These are phyloP conservation scores for Linaria vulgaris DNA, from an alignment of 257 asterid species.

Conservation along the genomic window DNA sequence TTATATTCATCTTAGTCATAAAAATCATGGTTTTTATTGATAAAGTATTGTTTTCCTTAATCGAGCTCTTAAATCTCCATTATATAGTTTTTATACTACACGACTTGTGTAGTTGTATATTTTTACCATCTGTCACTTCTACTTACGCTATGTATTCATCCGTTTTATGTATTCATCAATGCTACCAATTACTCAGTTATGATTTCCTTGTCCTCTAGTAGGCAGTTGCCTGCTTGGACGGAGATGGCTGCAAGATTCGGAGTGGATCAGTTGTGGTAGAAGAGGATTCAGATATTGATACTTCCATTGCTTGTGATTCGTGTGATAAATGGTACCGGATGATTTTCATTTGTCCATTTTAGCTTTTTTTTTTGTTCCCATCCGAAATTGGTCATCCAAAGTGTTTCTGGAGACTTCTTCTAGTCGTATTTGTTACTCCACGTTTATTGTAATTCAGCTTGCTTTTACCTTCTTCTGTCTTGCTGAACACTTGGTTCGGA, in stretches of 20 bases:
- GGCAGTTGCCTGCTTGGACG: constrained; percentile 99
- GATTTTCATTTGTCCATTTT: neutral
- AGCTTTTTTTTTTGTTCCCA: neutral
- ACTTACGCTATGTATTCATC: neutral
- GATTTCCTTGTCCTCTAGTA: constrained; percentile 48
- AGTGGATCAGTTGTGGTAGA: constrained; percentile 60
- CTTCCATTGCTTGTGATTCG: constrained; percentile 97
- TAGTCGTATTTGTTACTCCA: neutral
- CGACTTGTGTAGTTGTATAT: constrained; percentile 2
- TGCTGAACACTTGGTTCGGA: constrained; percentile 19
- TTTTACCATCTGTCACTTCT: constrained; percentile 12
- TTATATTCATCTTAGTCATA: constrained; percentile 8
- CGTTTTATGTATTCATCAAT: constrained; percentile 10
- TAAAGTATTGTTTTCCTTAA: neutral
- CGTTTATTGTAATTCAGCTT: constrained; percentile 7
- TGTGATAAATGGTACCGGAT: constrained; percentile 78
- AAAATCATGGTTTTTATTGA: constrained; percentile 6
- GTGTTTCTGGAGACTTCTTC: constrained; percentile 2
- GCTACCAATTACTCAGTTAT: constrained; percentile 34
- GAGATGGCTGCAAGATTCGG: constrained; percentile 88
- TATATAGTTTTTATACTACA: constrained; percentile 10
- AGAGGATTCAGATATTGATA: constrained; percentile 82
- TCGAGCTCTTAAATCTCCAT: too few relatives aligned
- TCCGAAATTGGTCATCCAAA: constrained; percentile 2
- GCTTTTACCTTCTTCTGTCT: constrained; percentile 18